Evolutionary conservation across 768 basidiomycete genomes (phyloP).

Genomic region (Lactarius hengduanensis): DNA sequence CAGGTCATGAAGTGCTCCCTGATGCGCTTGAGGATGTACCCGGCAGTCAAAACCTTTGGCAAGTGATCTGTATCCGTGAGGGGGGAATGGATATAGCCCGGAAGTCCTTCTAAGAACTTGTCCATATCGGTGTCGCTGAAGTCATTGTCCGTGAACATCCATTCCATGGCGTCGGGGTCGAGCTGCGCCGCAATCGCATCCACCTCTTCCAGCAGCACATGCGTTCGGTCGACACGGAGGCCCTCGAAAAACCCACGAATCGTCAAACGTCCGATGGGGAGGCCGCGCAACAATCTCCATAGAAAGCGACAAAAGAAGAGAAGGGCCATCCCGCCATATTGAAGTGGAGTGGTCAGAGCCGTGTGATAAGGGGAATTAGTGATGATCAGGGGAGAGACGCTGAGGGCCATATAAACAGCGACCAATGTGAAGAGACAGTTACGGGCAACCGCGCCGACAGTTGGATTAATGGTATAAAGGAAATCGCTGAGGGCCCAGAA

Average conservation of each 20-base stretch:
- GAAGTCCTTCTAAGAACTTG: constrained; percentile 18
- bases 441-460: constrained; percentile 1
- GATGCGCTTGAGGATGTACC: constrained; percentile 4
- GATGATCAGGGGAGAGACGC: constrained; percentile 16
- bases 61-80: not conserved
- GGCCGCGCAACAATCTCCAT: not conserved
- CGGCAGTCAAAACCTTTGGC: not conserved
- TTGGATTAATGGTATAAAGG: constrained; percentile 7
- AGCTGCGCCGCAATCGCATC: constrained; percentile 1
- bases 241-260: not conserved
- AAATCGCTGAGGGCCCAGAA: constrained; percentile 21
- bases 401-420: constrained; percentile 13
- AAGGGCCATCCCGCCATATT: not conserved
- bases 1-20: constrained; percentile 19
- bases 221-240: constrained; percentile 1
- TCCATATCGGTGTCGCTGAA: constrained; percentile 19
- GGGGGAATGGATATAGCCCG: constrained; percentile 16
- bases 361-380: constrained; percentile 21
- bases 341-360: constrained; percentile 16
- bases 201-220: not conserved
- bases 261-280: not conserved
- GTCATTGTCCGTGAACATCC: constrained; percentile 16
- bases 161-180: constrained; percentile 13
- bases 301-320: not conserved
- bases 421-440: not conserved